Evolutionary conservation across 345 rosid genomes (phyloP).

Genomic region (Syzygium aromaticum): DNA sequence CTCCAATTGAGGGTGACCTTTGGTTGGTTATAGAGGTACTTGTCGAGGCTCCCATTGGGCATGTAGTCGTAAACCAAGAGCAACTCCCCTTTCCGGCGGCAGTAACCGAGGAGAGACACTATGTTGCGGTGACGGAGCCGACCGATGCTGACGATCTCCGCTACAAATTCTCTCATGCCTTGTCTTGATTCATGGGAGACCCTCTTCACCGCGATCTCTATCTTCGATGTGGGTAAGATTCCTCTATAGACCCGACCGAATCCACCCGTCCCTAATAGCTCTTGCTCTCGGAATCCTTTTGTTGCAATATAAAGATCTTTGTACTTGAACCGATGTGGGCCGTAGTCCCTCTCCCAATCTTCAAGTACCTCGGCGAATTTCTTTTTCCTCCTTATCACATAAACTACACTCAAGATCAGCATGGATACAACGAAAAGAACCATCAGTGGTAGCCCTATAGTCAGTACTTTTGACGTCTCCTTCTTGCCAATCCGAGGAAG

Average conservation of each 20-base stretch:
- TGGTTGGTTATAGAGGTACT: conserved; percentile 20
- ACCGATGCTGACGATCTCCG: conserved; percentile 41
- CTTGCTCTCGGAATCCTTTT: conserved; percentile 55
- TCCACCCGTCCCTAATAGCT: conserved; percentile 55
- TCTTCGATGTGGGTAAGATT: conserved; percentile 23
- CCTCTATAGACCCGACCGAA: conserved; percentile 71
- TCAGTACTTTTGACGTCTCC: conserved; percentile 19
- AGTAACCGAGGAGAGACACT: conserved; percentile 54
- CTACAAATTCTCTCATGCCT: conserved; percentile 48
- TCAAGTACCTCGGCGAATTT: conserved; percentile 67
- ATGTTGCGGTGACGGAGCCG: conserved; percentile 44
- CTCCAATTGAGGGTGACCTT: conserved; percentile 27
- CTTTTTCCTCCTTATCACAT: conserved; percentile 25
- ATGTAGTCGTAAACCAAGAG: conserved; percentile 50
- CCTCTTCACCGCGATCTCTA: conserved; percentile 59
- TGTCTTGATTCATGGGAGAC: conserved; percentile 58
- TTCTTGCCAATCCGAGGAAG: conserved; percentile 41
- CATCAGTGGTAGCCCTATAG: conserved; percentile 41
- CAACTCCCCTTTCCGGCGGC: conserved; percentile 49
- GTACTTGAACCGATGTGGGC: conserved; percentile 56
- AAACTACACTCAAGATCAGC: conserved; percentile 4
- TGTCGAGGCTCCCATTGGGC: conserved; percentile 57
- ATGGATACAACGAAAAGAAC: conserved; percentile 13
- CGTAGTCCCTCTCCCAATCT: conserved; percentile 62
- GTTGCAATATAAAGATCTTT: conserved; percentile 60